Conservation (phyloP, 768 basidiomycete genomes). For the Lactarius vividus region DNA sequence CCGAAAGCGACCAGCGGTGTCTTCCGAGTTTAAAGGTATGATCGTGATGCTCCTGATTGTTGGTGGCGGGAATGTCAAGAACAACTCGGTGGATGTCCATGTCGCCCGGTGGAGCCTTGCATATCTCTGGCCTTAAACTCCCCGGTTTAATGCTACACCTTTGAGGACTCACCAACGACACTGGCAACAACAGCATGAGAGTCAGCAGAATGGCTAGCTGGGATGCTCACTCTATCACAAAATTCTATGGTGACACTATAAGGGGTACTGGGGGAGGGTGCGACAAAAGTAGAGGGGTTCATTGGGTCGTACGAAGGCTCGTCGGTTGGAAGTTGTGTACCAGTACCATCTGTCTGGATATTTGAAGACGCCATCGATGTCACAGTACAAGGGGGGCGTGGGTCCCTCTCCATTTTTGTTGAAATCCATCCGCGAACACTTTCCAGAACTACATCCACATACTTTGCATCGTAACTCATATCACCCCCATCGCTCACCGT, state of each 20-base stretch:
- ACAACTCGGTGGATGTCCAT: slow-evolving; percentile 92
- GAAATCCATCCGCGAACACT: too few relatives aligned
- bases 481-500: too few relatives aligned
- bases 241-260: slow-evolving; percentile 85
- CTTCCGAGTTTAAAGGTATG: slow-evolving; percentile 71
- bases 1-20: slow-evolving; percentile 87
- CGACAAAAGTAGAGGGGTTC: slow-evolving; percentile 54
- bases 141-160: background rate
- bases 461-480: too few relatives aligned
- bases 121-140: background rate
- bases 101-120: slow-evolving; percentile 86
- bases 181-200: slow-evolving; percentile 36
- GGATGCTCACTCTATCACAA: slow-evolving; percentile 74
- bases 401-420: too few relatives aligned
- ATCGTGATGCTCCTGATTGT: slow-evolving; percentile 63
- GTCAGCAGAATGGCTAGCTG: slow-evolving; percentile 10
- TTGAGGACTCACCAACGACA: slow-evolving; percentile 68
- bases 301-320: slow-evolving; percentile 30
- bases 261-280: slow-evolving; percentile 45
- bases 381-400: background rate
- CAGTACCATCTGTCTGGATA: slow-evolving; percentile 30
- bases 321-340: slow-evolving; percentile 11
- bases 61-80: slow-evolving; percentile 88
- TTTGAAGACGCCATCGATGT: slow-evolving; percentile 33
- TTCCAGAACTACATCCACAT: too few relatives aligned